These are phyloP conservation scores for Penicillium sp. DNA, from an alignment of 2,329 filamentous ascomycete genomes.

Conservation along the genomic window DNA sequence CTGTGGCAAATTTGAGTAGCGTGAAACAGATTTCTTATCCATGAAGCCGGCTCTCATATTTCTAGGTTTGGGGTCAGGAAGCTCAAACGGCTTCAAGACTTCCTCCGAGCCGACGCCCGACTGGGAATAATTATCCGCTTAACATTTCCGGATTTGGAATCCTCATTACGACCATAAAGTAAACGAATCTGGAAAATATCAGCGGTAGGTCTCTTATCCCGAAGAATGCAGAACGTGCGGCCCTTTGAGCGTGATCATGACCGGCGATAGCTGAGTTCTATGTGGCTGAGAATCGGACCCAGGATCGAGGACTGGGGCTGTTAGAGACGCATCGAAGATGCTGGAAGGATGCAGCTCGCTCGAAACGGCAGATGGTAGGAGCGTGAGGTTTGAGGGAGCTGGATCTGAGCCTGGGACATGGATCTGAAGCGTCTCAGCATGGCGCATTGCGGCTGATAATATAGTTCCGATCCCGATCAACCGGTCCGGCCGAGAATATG, in stretches of 20 bases:
- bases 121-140: too few relatives aligned
- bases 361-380: background rate
- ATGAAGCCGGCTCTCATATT: too few relatives aligned
- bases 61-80: too few relatives aligned
- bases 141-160: too few relatives aligned
- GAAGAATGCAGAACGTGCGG: too few relatives aligned
- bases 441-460: slow-evolving; percentile 13
- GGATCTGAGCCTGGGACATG: background rate
- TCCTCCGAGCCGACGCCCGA: too few relatives aligned
- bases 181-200: too few relatives aligned
- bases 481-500: background rate
- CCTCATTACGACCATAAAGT: too few relatives aligned
- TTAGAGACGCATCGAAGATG: background rate
- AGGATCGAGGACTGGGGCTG: background rate
- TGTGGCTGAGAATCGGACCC: background rate
- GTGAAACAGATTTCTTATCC: background rate
- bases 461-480: slow-evolving; percentile 7
- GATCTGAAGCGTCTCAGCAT: slow-evolving; percentile 3
- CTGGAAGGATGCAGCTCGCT: background rate
- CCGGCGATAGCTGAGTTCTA: background rate
- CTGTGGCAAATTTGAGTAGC: background rate
- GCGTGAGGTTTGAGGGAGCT: background rate
- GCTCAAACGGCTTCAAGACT: too few relatives aligned
- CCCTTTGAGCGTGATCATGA: too few relatives aligned
- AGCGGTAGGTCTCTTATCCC: too few relatives aligned